A percentile compares a stretch with the other conserved stretches of the same genome.
phyloP scores from a whole-genome alignment of 2,329 filamentous ascomycete species.

The Ceratocystis eucalypticola region DNA sequence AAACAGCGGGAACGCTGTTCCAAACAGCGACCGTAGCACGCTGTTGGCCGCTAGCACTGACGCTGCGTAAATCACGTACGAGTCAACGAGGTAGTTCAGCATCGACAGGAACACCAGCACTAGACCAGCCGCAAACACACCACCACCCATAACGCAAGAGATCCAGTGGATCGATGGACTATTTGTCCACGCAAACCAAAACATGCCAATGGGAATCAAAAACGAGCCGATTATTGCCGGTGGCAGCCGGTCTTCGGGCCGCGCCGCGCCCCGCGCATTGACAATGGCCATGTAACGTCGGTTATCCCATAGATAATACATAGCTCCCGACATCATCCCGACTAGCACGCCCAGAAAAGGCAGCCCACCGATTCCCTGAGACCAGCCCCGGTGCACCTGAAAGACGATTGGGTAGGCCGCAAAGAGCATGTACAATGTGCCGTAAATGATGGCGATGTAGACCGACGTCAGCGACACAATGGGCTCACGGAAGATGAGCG shows the following conservation, averaged over 20 bases:
- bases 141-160: conserved; percentile 33
- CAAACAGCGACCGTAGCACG: conserved; percentile 58
- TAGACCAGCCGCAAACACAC: conserved; percentile 41
- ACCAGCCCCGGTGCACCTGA: conserved; percentile 44
- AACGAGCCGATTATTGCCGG: conserved; percentile 46
- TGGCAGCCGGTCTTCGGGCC: conserved; percentile 50
- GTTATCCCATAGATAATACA: conserved; percentile 41
- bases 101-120: conserved; percentile 54
- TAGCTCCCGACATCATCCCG: conserved; percentile 45
- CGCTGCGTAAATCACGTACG: conserved; percentile 63
- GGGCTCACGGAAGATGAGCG: conserved; percentile 51
- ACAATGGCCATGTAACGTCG: conserved; percentile 36
- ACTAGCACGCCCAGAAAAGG: conserved; percentile 52
- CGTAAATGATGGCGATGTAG: conserved; percentile 49
- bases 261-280: conserved; percentile 40
- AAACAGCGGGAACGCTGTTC: conserved; percentile 60
- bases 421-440: conserved; percentile 42
- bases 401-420: conserved; percentile 49
- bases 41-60: conserved; percentile 60
- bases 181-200: conserved; percentile 55
- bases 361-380: conserved; percentile 43
- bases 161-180: conserved; percentile 43
- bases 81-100: conserved; percentile 55
- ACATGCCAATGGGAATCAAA: conserved; percentile 45
- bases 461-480: conserved; percentile 50